These are phyloP conservation scores for Ascoidea rubescens DNA, from an alignment of 805 yeast species.

Conservation along the genomic window DNA sequence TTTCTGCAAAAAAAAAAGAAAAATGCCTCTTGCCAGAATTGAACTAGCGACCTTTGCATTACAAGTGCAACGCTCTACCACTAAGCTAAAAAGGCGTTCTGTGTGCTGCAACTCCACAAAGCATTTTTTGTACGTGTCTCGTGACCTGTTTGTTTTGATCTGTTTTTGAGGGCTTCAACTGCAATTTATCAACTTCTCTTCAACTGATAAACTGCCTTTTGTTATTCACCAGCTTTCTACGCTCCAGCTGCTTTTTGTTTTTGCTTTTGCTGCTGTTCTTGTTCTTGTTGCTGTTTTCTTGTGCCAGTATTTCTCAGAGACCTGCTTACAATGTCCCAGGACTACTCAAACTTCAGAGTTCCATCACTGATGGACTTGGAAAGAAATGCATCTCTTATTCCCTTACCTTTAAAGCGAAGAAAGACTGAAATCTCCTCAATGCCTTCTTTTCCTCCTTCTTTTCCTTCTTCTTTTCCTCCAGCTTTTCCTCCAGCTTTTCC, in stretches of 20 bases:
- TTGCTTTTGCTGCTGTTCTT: not conserved
- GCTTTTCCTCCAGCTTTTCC: not conserved
- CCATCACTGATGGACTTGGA: not conserved
- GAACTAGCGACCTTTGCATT: constrained; percentile 95
- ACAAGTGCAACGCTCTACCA: constrained; percentile 99
- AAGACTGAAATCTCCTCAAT: not conserved
- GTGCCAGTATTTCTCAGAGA: not conserved
- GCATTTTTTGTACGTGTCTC: not conserved
- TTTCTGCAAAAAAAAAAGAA: constrained; percentile 14
- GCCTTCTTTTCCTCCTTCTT: not conserved
- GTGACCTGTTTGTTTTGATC: not conserved
- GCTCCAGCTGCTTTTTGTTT: no score
- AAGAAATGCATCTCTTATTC: not conserved
- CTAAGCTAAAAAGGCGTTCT: constrained; percentile 85
- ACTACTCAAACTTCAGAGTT: no score
- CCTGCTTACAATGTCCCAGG: not conserved
- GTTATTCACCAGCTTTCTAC: no score
- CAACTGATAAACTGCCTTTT: no score
- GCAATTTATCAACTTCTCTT: not conserved
- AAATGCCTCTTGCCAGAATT: constrained; percentile 71
- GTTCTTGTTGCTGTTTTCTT: not conserved
- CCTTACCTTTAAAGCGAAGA: not conserved
- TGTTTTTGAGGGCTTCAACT: not conserved
- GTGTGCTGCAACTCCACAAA: not conserved
- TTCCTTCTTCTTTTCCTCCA: not conserved